These are phyloP conservation scores for Pichia nanzhaoensis DNA, from an alignment of 805 yeast genomes.

Conservation along the genomic window DNA sequence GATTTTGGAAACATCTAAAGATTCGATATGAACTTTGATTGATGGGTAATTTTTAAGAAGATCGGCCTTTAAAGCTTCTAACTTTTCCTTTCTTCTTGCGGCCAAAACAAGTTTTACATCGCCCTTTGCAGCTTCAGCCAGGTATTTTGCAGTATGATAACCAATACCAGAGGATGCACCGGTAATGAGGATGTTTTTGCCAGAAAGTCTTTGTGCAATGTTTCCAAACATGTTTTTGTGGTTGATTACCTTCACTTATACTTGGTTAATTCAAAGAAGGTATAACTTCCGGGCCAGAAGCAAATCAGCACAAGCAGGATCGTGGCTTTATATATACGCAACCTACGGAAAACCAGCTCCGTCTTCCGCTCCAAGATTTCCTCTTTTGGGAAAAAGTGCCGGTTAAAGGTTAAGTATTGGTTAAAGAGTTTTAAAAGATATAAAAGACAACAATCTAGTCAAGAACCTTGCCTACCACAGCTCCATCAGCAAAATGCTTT, in stretches of 20 bases:
- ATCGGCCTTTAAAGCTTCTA: constrained; percentile 34
- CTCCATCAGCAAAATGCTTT: constrained; percentile 40
- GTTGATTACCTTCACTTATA: too few species aligned
- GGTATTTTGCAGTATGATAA: constrained; percentile 80
- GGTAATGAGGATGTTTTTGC: constrained; percentile 78
- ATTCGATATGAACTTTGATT: constrained; percentile 28
- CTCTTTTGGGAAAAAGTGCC: neutral
- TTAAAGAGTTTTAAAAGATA: neutral
- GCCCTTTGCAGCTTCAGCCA: constrained; percentile 58
- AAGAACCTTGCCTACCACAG: constrained; percentile 46
- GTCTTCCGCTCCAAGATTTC: neutral
- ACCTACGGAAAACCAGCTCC: constrained; percentile 6
- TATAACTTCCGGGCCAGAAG: too few species aligned
- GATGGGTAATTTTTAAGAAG: constrained; percentile 32
- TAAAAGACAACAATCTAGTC: neutral
- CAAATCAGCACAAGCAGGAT: too few species aligned
- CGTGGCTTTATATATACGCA: neutral
- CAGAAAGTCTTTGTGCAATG: constrained; percentile 75
- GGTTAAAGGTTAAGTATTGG: neutral
- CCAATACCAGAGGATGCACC: constrained; percentile 98
- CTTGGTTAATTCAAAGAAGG: too few species aligned
- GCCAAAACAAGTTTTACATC: constrained; percentile 42
- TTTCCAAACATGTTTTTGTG: constrained; percentile 25
- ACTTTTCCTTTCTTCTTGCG: constrained; percentile 47
- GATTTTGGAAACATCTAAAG: constrained; percentile 35